Percentiles rank a stretch among this genome's conserved stretches.
Conservation (phyloP, 495 filamentous ascomycete genomes). For the Daldinia loculata region DNA sequence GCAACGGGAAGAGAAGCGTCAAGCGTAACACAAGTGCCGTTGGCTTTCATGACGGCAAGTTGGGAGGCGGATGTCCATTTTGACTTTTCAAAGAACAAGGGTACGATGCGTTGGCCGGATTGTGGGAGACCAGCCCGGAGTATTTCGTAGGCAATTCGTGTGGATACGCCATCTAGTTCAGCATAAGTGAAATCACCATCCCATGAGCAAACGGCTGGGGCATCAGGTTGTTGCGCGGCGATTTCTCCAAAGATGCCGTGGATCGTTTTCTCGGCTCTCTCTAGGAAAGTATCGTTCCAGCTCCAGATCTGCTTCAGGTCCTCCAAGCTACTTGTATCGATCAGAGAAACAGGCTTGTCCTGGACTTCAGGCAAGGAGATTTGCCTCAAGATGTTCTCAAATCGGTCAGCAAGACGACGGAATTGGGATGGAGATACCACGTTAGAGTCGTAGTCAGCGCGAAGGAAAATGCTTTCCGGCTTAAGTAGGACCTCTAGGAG, state of each 20-base stretch:
- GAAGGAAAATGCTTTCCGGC: neutral
- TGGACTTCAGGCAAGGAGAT: neutral
- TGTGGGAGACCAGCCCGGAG: neutral
- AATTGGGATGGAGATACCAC: neutral
- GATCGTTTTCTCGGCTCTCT: neutral
- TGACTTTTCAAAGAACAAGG: neutral
- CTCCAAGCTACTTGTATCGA: neutral
- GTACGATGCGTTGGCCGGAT: neutral
- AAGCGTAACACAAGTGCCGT: neutral
- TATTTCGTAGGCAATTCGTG: neutral
- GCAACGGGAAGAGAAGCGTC: neutral
- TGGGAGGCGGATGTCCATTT: neutral
- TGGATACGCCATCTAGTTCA: neutral
- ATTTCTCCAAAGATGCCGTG: neutral
- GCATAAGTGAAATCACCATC: neutral
- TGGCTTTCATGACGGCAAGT: neutral
- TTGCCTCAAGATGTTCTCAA: neutral
- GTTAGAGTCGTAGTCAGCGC: neutral
- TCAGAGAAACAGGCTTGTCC: neutral
- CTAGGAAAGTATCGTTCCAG: neutral
- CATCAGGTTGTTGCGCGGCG: neutral
- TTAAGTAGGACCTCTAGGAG: neutral
- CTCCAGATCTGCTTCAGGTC: neutral
- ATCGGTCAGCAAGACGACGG: neutral
- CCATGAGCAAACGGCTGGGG: neutral